Percentiles rank a stretch among this genome's conserved stretches.
These are phyloP conservation scores for Cutaneotrichosporon mucoides DNA, from an alignment of 1,284 basidiomycete genomes.

Conservation along the genomic window DNA sequence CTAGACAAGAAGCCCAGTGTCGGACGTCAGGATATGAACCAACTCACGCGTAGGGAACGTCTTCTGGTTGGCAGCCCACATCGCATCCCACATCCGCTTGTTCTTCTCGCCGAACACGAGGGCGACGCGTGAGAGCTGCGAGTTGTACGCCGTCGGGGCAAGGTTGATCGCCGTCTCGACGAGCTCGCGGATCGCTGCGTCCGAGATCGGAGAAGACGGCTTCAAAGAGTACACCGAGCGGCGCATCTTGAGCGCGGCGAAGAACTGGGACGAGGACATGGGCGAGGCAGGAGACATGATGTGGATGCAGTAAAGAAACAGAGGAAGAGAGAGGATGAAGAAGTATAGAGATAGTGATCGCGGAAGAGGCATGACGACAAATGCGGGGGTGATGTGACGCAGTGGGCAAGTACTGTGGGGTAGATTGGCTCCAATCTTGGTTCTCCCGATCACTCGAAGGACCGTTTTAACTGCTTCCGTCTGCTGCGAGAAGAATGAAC, in stretches of 20 bases:
- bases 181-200: constrained; percentile 46
- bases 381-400: too few species aligned
- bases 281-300: background rate
- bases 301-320: background rate
- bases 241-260: constrained; percentile 29
- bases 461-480: too few species aligned
- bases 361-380: too few species aligned
- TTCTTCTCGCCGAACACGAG: constrained; percentile 49
- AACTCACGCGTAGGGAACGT: background rate
- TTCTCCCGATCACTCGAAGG: too few species aligned
- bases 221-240: constrained; percentile 49
- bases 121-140: constrained; percentile 49
- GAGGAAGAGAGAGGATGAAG: background rate
- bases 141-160: constrained; percentile 51
- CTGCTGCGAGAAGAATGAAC: too few species aligned
- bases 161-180: constrained; percentile 49
- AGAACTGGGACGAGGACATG: background rate
- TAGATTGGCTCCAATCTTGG: too few species aligned
- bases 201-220: constrained; percentile 43
- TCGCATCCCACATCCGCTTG: constrained; percentile 49
- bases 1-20: too few species aligned
- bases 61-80: constrained; percentile 18
- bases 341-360: too few species aligned
- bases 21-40: too few species aligned
- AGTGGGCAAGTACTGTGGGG: too few species aligned